phyloP scores from a whole-genome alignment of 192 early-diverging fungal genomes.

The Nowakowskiella sp. region DNA sequence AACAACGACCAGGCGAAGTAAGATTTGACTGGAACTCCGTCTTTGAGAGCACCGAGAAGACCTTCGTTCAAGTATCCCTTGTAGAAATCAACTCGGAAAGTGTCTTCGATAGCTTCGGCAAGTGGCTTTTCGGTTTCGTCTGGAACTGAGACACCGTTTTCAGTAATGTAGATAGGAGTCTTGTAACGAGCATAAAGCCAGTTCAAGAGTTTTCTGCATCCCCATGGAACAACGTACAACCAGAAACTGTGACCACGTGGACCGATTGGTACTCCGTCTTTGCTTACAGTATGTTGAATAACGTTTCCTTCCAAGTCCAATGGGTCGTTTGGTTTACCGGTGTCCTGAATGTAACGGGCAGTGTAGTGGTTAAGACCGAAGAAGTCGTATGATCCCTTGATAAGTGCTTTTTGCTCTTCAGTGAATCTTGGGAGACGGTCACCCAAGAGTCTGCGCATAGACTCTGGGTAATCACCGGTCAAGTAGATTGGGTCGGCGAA shows the following conservation, averaged over 20 bases:
- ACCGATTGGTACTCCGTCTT: slow-evolving; percentile 10
- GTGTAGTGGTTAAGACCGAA: slow-evolving; percentile 37
- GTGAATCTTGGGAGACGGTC: slow-evolving; percentile 23
- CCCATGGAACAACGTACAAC: slow-evolving; percentile 17
- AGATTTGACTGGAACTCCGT: slow-evolving; percentile 17
- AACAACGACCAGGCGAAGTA: slow-evolving; percentile 33
- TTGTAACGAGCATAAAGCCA: slow-evolving; percentile 6
- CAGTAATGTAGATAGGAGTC: slow-evolving; percentile 14
- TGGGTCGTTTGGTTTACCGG: neutral
- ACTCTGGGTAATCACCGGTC: slow-evolving; percentile 30
- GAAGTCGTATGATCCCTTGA: slow-evolving; percentile 32
- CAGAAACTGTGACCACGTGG: slow-evolving; percentile 1
- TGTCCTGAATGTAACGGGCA: slow-evolving; percentile 17
- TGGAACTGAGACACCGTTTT: slow-evolving; percentile 12
- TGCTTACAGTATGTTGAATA: slow-evolving; percentile 4
- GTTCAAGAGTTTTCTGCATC: slow-evolving; percentile 7
- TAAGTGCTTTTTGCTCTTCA: slow-evolving; percentile 15
- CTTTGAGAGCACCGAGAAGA: slow-evolving; percentile 14
- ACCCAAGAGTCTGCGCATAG: slow-evolving; percentile 16
- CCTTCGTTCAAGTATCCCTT: slow-evolving; percentile 15
- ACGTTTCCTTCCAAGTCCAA: neutral
- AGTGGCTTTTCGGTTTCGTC: neutral
- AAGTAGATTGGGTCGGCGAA: slow-evolving; percentile 35
- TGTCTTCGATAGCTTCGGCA: slow-evolving; percentile 10
- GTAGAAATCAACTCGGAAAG: slow-evolving; percentile 21